A percentile compares a stretch with the other conserved stretches of the same genome.
These are phyloP conservation scores for Adiantum capillusveneris DNA, from an alignment of 75 land plant genomes.

Conservation along the genomic window DNA sequence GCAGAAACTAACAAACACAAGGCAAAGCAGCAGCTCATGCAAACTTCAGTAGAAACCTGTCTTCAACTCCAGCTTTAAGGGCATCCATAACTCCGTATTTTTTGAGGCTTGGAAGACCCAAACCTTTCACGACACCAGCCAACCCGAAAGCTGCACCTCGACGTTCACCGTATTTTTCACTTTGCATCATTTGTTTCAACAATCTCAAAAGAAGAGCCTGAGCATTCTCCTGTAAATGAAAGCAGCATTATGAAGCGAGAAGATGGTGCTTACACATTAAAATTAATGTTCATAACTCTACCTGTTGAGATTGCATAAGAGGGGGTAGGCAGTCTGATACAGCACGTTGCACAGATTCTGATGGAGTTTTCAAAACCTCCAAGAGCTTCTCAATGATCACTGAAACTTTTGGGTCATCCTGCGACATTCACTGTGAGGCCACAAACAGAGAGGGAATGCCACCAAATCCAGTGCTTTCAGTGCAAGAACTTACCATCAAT, in stretches of 20 bases:
- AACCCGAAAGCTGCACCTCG: slow-evolving; percentile 98
- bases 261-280: too few relatives aligned
- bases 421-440: background rate
- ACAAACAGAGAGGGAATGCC: too few relatives aligned
- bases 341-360: slow-evolving; percentile 96
- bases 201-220: slow-evolving; percentile 51
- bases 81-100: slow-evolving; percentile 54
- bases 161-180: slow-evolving; percentile 95
- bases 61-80: slow-evolving; percentile 57
- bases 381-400: slow-evolving; percentile 81
- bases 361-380: slow-evolving; percentile 95
- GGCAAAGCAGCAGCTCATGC: too few relatives aligned
- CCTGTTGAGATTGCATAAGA: slow-evolving; percentile 77
- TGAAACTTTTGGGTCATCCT: slow-evolving; percentile 91
- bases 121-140: slow-evolving; percentile 93
- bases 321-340: slow-evolving; percentile 92
- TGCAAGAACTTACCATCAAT: slow-evolving; percentile 38
- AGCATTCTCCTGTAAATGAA: slow-evolving; percentile 60
- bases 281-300: too few relatives aligned
- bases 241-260: too few relatives aligned
- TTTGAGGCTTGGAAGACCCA: slow-evolving; percentile 73
- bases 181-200: slow-evolving; percentile 56
- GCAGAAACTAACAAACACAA: too few relatives aligned
- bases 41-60: slow-evolving; percentile 73
- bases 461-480: background rate